Conservation (phyloP, 306 rosid genomes). For the Castanopsis chinensis region DNA sequence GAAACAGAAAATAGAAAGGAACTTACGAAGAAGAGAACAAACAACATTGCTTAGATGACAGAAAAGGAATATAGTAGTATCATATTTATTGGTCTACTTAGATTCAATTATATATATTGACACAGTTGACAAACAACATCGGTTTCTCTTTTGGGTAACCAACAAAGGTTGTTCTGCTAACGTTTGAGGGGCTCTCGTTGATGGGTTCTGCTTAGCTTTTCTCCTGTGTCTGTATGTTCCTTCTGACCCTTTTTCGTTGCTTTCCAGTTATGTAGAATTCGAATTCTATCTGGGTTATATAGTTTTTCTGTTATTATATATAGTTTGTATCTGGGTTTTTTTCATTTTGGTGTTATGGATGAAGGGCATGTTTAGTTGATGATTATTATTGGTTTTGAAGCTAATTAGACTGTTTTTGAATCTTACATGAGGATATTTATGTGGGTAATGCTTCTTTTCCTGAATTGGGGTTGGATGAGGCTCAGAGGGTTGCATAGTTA, state of each 20-base stretch:
- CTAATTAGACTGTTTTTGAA: not conserved
- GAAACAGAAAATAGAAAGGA: not conserved
- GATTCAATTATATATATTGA: no score
- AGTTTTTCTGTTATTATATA: not conserved
- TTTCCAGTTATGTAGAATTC: not conserved
- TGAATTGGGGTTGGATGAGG: not conserved
- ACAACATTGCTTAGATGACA: not conserved
- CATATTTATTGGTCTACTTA: no score
- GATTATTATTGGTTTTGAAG: not conserved
- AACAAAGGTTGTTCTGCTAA: not conserved
- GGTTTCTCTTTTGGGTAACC: no score
- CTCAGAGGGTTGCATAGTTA: not conserved
- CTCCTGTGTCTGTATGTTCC: slow-evolving; percentile 13
- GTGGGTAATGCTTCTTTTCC: not conserved
- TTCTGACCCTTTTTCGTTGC: not conserved
- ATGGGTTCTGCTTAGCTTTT: slow-evolving; percentile 14
- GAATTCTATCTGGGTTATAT: not conserved
- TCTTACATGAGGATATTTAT: not conserved
- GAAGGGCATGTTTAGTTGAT: not conserved
- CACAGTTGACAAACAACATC: no score
- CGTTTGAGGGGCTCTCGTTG: not conserved
- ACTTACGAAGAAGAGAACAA: not conserved
- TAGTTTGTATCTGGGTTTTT: not conserved
- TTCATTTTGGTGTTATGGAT: not conserved
- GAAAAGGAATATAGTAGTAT: no score